These are phyloP conservation scores for Epichloe uncinata DNA, from an alignment of 2,329 filamentous ascomycete genomes.

Conservation along the genomic window DNA sequence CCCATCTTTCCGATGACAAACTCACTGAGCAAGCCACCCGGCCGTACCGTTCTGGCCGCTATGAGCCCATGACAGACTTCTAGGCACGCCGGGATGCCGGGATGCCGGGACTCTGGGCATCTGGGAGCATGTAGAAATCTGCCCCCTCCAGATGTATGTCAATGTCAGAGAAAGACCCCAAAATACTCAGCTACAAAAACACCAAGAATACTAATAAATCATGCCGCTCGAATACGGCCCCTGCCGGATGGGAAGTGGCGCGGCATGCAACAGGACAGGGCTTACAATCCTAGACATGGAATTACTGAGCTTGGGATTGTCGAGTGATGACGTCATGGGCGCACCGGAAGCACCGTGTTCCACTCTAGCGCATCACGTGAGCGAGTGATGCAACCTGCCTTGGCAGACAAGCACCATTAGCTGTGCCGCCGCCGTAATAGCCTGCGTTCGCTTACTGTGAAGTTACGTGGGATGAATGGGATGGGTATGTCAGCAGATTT, in stretches of 20 bases:
- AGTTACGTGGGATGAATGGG: not conserved
- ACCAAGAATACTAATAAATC: no score
- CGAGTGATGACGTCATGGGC: constrained; percentile 1
- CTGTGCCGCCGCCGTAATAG: not conserved
- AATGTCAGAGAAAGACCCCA: not conserved
- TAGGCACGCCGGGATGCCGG: no score
- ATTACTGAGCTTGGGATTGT: not conserved
- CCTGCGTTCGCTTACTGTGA: not conserved
- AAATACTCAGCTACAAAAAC: not conserved
- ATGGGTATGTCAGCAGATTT: no score
- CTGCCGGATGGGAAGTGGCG: not conserved
- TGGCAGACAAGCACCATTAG: not conserved
- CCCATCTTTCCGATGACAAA: no score
- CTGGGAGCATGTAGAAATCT: not conserved
- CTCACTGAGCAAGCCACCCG: not conserved
- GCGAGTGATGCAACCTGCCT: not conserved
- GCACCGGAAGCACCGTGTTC: not conserved
- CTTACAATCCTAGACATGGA: not conserved
- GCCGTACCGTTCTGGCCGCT: not conserved
- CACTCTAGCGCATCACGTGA: not conserved
- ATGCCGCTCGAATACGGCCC: not conserved
- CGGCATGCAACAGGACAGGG: not conserved
- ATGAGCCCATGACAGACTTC: no score
- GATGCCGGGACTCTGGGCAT: no score
- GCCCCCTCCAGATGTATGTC: not conserved